These are phyloP conservation scores for Tricharina praecox DNA, from an alignment of 495 filamentous ascomycete species.

Conservation along the genomic window DNA sequence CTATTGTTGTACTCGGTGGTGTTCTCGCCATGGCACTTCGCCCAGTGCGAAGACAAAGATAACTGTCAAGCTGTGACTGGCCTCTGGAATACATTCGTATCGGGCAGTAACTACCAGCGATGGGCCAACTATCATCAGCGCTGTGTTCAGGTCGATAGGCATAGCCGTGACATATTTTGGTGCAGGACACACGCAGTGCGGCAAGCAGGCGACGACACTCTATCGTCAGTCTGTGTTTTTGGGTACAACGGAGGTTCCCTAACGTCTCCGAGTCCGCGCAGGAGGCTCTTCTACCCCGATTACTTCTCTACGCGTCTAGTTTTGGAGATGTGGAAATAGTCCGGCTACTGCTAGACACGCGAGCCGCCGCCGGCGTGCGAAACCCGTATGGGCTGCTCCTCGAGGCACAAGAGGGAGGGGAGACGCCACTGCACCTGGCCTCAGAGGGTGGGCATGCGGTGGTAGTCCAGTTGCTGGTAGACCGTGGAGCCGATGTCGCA, in stretches of 20 bases:
- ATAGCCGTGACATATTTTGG: background rate
- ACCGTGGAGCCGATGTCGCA: too few species aligned
- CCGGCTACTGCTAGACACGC: background rate
- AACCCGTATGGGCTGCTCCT: too few species aligned
- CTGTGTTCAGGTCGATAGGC: background rate
- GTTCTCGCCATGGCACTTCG: conserved; percentile 1
- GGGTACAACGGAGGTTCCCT: background rate
- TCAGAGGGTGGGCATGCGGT: too few species aligned
- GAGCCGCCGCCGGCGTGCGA: too few species aligned
- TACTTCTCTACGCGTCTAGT: background rate
- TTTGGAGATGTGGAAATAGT: background rate
- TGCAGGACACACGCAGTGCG: background rate
- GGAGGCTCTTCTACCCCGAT: background rate
- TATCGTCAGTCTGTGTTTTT: background rate
- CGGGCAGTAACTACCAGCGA: background rate
- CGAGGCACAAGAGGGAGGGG: too few species aligned
- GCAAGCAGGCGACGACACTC: background rate
- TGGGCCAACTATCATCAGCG: background rate
- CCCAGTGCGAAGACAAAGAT: background rate
- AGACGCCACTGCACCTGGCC: too few species aligned
- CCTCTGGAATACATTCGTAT: background rate
- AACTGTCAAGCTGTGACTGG: background rate
- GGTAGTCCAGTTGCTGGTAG: too few species aligned
- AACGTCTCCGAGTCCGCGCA: background rate
- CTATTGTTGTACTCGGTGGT: background rate